Base-by-base conservation (phyloP, 2,329 filamentous ascomycete genomes). In the Cercospora citrullina region DNA sequence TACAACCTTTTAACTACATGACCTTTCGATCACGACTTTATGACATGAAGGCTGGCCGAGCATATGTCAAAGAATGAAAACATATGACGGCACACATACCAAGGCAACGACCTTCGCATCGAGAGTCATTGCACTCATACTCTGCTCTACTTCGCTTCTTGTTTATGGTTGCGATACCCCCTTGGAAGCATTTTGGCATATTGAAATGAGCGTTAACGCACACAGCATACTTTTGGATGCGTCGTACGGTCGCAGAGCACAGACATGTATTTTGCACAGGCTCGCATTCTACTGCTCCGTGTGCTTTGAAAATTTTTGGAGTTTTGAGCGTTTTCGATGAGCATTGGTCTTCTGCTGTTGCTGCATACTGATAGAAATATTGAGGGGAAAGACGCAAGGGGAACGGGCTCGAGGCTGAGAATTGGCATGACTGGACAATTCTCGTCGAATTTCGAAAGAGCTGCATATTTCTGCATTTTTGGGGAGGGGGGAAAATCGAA, bases 111-210 rank as follows among this genome's bases (percentile, higher is more conserved):
- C 64, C 60, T 39, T 61, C 30, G 5, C 16, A 33, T 53, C 48
- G 53, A 57, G 61, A 21, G 26, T 63, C 57, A 53, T 4, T 45
- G 51, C 36, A 55, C 66, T 55, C 57, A 21, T 6, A 53, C 66
- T 59, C 66, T 63, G 51, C 67, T 66, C 67, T 66, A 66, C 63
- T 68, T 68, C 60, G 60, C 67, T 68, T 68, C 67, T 68, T 66
- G 60, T 62, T 48, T 23, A 60, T 68, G 66, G 42, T 68, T 66
- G 60, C 64, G 58, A 65, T 65, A 61, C 57, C 57, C 21, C 64
- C 28, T 53, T 60, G 60, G 8, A 39, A 39, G 21, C 57, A 26
- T 55, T 65, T 55, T 53, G 45, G 42, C 57, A 53, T 61, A 39
- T 61, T 60, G 26, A 16, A 59, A 31, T 31, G 31, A 59, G 55